Base-by-base conservation (phyloP, 441 rosid genomes). In the Populus trichocarpa region DNA sequence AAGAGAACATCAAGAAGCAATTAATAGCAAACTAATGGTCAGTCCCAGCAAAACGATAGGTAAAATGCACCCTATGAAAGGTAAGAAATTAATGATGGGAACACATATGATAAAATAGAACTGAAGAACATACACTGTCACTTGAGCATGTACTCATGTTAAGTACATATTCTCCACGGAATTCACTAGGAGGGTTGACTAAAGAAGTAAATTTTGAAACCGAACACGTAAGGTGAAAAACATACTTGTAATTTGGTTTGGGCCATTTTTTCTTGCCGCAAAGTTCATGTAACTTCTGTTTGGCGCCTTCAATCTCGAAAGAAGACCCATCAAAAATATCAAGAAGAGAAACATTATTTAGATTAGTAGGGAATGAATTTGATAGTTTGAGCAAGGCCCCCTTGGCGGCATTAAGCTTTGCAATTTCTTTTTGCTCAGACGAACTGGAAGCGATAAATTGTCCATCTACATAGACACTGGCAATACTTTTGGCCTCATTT, bases 261-360 rank as follows among this genome's bases (percentile, higher is more conserved):
- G 87, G 80, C 97, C 97, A 93, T 76, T 85, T 91, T 69, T 85
- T 85, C 86, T 86, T 91, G 75, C 30, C 13, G 53, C 95, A 91
- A 35, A 91, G 83, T 73, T 90, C 90, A 53, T 80, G 77, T 30
- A 94, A 77, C 86, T 84, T 91, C 83, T 79, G 90, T 78, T 94
- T 94, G 0, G 95, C 92, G n/a, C 81, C 87, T 73, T 83, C 85
- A 18, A 89, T 83, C 72, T 81, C 86, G n/a, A 85, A 74, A 16
- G 77, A 69, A 13, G 73, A 90, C 75, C 69, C 75, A 10, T 66
- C 64, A 64, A 36, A 32, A 38, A 53, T 20, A 23, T 81, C 81
- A 0, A 68, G 4, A 53, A 77, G 22, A 38, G 68, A 74, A 70
- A 30, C 67, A 25, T n/a, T 12, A 26, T 28, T 30, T 14, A 66